Base-by-base conservation (phyloP, 768 basidiomycete genomes). In the Kwoniella dendrophila region DNA sequence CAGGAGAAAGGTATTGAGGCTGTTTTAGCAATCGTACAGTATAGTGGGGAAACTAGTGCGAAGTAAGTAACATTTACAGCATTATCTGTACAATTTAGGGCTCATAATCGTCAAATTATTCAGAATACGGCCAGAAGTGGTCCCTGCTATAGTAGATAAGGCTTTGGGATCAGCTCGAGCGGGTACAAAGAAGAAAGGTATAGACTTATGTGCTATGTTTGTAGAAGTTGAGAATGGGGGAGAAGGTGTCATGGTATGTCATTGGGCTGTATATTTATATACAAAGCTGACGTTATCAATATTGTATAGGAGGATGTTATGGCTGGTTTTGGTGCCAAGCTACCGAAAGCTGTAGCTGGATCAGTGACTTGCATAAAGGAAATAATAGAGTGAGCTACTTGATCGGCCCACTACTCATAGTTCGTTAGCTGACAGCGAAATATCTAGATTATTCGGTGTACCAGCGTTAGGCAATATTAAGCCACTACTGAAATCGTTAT, bases 1-100 rank as follows among this genome's bases (percentile, higher is more conserved):
- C 96, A 99, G 80, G 96, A 99, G 83, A 97, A 95, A 77, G 96
- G 90, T 32, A 85, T 98, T 4, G 95, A 97, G 75, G 92, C 89
- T 69, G 80, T 94, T 33, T 86, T 89, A 56, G 83, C 87, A 30
- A 84, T 98, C 61, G 87, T 96, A 69, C 91, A 92, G 81, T 91
- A 87, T 74, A 90, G 92, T 6, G 96, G 95, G 62, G 92, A 94
- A 83, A 87, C 84, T 45, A 86, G 89, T 45, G 88, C 88, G 48
- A 87, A 72, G 81, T 81, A 27, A 60, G 80, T 68, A 34, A 32
- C 16, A 48, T 5, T 27, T 10, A 16, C 2, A 32, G 11, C 55
- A 14, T 22, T 22, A 47, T 57, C 29, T 7, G 4, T 22, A 20
- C 26, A 50, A 20, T 18, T 33, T 26, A 29, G 16, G 27, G 5